Base-by-base conservation (phyloP, 148 eudicot genomes). In the Chenopodium quinoa region DNA sequence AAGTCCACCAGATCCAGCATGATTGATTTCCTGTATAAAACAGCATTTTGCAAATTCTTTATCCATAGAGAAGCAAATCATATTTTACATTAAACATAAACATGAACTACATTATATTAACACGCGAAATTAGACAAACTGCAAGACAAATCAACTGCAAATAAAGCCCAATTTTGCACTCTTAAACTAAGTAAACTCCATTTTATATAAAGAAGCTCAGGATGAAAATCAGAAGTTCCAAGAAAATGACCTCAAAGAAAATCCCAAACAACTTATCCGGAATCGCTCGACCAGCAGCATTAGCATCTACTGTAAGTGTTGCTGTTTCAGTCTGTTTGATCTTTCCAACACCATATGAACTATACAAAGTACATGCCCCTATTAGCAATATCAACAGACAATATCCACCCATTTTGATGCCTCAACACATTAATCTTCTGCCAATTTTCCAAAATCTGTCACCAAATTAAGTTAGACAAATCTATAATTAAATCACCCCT, bases 1-100 rank as follows among this genome's bases (percentile, higher is more conserved):
- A 75, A 95, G 86, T 68, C 99, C 99, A 78, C 99, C 99, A 65
- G 97, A 87, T 79, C 99, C 99, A 69, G 99, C 93, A 84, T 95
- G 97, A 84, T 95, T 93, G 67, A 95, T 92, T 83, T 95, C 99
- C 99, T 95, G 86, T 83, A 88, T 23, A 83, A 65, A 65, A 68
- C 12, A 70, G 40, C 58, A 80, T 76, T 66, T 81, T 58, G 31
- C 65, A 70, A 19, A 78, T 32, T 75, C 68, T 63, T 78, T 46
- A 70, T 76, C 25, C 3, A 14, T 37, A 82, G 10, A 20, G 32
- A 47, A 60, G 50, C 65, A 76, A 60, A 77, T 73, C 7, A 47
- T 22, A 19, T 71, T 71, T 34, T 34, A 71, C 46, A 58, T 32
- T 13, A 13, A 20, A 58, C 58, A 80, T 65, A 23, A 78, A 46